phyloP scores from a whole-genome alignment of 371 early-diverging fungal species.

The Mucor racemosus region DNA sequence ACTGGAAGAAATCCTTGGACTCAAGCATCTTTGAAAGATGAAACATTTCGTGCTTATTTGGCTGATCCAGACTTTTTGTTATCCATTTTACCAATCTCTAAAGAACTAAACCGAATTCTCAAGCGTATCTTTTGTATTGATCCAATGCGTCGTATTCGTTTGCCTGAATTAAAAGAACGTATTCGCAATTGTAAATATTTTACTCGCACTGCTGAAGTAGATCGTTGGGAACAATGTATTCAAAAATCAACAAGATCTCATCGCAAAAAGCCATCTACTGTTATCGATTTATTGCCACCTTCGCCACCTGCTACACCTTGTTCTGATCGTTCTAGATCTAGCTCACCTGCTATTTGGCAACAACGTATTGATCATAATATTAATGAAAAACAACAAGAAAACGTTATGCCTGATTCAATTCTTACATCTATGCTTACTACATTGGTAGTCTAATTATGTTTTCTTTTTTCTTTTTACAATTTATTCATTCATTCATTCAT shows the following conservation, averaged over 20 bases:
- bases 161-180: slow-evolving; percentile 64
- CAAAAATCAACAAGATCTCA: slow-evolving; percentile 10
- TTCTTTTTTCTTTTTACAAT: not conserved
- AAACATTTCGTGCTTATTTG: slow-evolving; percentile 72
- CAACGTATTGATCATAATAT: slow-evolving; percentile 13
- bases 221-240: slow-evolving; percentile 23
- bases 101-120: slow-evolving; percentile 71
- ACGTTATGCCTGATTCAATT: not conserved
- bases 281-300: slow-evolving; percentile 21
- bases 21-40: slow-evolving; percentile 73
- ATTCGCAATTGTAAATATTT: slow-evolving; percentile 66
- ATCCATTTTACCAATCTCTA: slow-evolving; percentile 72
- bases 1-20: slow-evolving; percentile 85
- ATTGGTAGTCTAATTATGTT: slow-evolving; percentile 13
- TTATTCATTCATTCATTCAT: not conserved
- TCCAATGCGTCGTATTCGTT: slow-evolving; percentile 69
- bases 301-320: slow-evolving; percentile 33
- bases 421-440: slow-evolving; percentile 19
- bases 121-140: slow-evolving; percentile 75
- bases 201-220: slow-evolving; percentile 47
- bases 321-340: slow-evolving; percentile 22
- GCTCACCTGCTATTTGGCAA: slow-evolving; percentile 23
- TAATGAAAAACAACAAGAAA: slow-evolving; percentile 8
- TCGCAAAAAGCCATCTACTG: not conserved
- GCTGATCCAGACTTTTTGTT: slow-evolving; percentile 66